Evolutionary conservation across 2,329 filamentous ascomycete species (phyloP).

Genomic region (Clonostachys solani): DNA sequence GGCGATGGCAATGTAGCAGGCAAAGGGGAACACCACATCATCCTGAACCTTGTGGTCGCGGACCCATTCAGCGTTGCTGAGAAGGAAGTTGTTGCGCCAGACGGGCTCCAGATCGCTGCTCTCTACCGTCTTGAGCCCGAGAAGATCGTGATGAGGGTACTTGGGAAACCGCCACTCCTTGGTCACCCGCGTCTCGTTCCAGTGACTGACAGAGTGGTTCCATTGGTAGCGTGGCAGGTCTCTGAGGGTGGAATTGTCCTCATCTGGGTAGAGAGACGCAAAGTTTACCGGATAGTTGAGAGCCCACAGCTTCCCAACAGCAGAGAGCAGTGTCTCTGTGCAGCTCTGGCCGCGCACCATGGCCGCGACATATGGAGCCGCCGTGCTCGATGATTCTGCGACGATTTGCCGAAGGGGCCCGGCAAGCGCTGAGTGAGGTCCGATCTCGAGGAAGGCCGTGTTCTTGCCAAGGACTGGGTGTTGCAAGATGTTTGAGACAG

Average conservation of each 20-base stretch:
- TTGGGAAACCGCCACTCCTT: conserved; percentile 2
- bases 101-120: conserved; percentile 2
- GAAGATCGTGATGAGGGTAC: conserved; percentile 12
- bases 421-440: conserved; percentile 32
- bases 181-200: conserved; percentile 13
- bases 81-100: conserved; percentile 13
- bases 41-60: conserved; percentile 12
- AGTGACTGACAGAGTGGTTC: conserved; percentile 27
- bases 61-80: conserved; percentile 23
- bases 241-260: neutral
- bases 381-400: conserved; percentile 1
- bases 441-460: conserved; percentile 23
- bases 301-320: neutral
- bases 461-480: conserved; percentile 9
- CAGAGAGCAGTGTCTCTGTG: neutral
- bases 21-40: conserved; percentile 24
- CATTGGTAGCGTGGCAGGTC: conserved; percentile 32
- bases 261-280: neutral
- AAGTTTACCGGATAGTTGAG: conserved; percentile 1
- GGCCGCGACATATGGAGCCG: conserved; percentile 11
- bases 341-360: neutral
- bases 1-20: conserved; percentile 28
- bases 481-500: conserved; percentile 5
- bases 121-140: conserved; percentile 10
- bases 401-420: conserved; percentile 27